Evolutionary conservation across 2,329 filamentous ascomycete genomes (phyloP).

Genomic region (Grosmannia penicillata): DNA sequence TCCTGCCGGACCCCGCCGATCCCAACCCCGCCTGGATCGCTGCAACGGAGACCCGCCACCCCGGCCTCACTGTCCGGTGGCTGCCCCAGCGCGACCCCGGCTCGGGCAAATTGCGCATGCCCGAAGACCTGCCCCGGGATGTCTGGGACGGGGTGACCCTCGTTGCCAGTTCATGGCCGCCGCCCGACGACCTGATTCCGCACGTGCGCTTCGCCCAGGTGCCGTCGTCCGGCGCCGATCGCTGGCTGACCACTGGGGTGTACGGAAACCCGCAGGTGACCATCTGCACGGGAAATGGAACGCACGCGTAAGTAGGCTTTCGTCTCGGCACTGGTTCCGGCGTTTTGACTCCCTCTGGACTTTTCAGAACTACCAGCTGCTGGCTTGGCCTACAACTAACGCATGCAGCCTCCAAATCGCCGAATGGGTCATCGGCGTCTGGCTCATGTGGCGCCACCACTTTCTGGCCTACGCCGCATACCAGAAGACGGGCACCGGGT

Average conservation of each 20-base stretch:
- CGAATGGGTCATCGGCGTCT: slow-evolving; percentile 17
- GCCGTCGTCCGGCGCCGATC: slow-evolving; percentile 26
- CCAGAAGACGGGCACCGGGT: slow-evolving; percentile 9
- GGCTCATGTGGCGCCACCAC: slow-evolving; percentile 14
- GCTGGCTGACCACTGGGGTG: slow-evolving; percentile 20
- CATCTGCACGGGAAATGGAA: slow-evolving; percentile 26
- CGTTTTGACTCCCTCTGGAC: too few species aligned
- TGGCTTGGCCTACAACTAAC: not conserved
- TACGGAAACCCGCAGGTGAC: slow-evolving; percentile 20
- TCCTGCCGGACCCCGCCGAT: slow-evolving; percentile 14
- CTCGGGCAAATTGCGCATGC: slow-evolving; percentile 6
- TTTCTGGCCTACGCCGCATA: slow-evolving; percentile 1
- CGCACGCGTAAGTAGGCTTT: slow-evolving; percentile 21
- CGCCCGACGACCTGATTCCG: slow-evolving; percentile 16
- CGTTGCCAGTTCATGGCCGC: slow-evolving; percentile 18
- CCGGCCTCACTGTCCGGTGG: slow-evolving; percentile 24
- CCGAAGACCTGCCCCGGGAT: slow-evolving; percentile 15
- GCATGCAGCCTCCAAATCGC: slow-evolving; percentile 16
- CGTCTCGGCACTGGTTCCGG: too few species aligned
- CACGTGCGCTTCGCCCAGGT: slow-evolving; percentile 29
- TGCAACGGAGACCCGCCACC: slow-evolving; percentile 18
- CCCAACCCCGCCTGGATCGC: slow-evolving; percentile 20
- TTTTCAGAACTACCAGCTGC: not conserved
- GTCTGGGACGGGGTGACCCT: slow-evolving; percentile 26
- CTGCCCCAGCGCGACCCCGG: slow-evolving; percentile 1